Percentiles rank a stretch among this genome's conserved stretches.
Conservation (phyloP, 352 stramenopile species). For the Albugo candida region DNA sequence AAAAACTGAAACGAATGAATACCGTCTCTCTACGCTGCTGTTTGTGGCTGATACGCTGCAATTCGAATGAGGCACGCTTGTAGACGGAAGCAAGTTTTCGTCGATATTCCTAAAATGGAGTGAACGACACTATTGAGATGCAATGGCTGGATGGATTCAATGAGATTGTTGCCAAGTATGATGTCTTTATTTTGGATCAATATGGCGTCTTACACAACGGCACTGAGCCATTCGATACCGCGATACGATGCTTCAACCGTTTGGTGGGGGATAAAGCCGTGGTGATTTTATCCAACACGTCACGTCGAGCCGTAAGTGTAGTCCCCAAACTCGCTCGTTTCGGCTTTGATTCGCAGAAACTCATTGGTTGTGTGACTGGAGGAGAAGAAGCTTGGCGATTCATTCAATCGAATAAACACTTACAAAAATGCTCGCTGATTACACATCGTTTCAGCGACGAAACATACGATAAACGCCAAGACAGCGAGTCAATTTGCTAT, state of each 20-base stretch:
- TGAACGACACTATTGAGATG: background rate
- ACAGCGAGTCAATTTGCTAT: constrained; percentile 26
- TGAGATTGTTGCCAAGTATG: constrained; percentile 37
- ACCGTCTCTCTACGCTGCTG: too few species aligned
- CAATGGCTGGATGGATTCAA: constrained; percentile 17
- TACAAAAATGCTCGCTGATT: constrained; percentile 21
- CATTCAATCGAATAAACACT: constrained; percentile 10
- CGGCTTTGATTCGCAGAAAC: constrained; percentile 30
- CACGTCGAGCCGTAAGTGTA: constrained; percentile 32
- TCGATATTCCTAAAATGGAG: background rate
- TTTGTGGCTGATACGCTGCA: too few species aligned
- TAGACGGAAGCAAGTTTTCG: background rate
- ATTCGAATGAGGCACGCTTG: too few species aligned
- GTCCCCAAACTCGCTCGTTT: constrained; percentile 30
- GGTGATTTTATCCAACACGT: constrained; percentile 80
- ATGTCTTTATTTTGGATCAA: constrained; percentile 84
- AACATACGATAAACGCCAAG: constrained; percentile 13
- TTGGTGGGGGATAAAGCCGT: constrained; percentile 51
- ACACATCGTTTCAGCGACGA: constrained; percentile 16
- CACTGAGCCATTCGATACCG: constrained; percentile 30
- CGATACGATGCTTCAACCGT: constrained; percentile 34
- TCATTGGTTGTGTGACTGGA: constrained; percentile 34
- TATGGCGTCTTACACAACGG: constrained; percentile 86
- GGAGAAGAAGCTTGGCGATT: constrained; percentile 29
- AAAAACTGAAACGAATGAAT: too few species aligned